Evolutionary conservation across 2,329 filamentous ascomycete species (phyloP), one percentile per base, ranked within the genome.

Genomic region (Celoporthe dispersa): DNA sequence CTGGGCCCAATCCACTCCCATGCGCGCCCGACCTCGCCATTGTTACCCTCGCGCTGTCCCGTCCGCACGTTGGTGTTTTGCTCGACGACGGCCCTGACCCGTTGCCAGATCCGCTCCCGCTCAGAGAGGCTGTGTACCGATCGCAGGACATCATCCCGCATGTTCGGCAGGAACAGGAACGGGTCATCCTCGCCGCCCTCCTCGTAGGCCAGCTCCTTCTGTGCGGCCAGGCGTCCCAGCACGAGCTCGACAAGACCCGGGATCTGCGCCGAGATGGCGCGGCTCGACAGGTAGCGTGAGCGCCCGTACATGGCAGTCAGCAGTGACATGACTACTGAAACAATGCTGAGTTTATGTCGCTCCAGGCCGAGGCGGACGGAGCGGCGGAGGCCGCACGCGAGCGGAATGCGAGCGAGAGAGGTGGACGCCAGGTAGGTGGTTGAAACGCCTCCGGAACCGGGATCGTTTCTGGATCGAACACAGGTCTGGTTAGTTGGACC

Each of bases 11-110:
- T 91, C 89, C 89, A 91, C 77, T 91, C 90, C 89, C 89, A 91
- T 1, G 88, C 89, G 37, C 88, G 83, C 37, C 88, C 88, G 39
- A 92, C 86, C 76, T 91, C 90, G 44, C 89, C 90, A 74, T 85
- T 90, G 67, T 84, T 82, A 62, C 91, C 81, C 86, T 92, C 83
- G 84, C 94, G 82, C 86, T 94, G 81, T 81, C 87, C 84, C 0
- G 87, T 93, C 57, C 96, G 88, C 22, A 99, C 92, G 77, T 99
- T 99, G 71, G 93, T 92, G 79, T 99, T 99, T 80, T 91, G 90
- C 81, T 99, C 96, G 0, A 99, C 94, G 66, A 98, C 91, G 66
- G 85, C 88, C 74, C 90, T 88, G 28, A 99, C 96, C 64, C 89
- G 89, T 73, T 90, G 87, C 96, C 97, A 99, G 65, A 99, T 84